Percentiles rank a stretch among this genome's conserved stretches.
Evolutionary conservation across 306 rosid species (phyloP).

Genomic region (Clitoria ternatea): DNA sequence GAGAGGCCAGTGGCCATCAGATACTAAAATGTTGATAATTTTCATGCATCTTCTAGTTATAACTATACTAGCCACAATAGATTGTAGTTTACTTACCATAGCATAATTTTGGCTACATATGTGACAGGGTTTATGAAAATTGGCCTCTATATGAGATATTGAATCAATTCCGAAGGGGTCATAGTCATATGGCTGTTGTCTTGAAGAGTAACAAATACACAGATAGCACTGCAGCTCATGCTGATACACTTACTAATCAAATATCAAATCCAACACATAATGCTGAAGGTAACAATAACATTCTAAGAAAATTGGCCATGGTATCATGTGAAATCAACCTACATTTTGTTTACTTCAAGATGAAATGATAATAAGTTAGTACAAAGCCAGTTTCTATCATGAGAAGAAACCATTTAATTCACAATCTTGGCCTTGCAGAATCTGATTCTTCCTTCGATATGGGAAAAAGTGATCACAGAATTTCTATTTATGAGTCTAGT

Average conservation of each 20-base stretch:
- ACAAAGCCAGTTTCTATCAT: too few relatives aligned
- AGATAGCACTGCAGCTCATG: constrained; percentile 11
- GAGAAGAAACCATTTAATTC: neutral
- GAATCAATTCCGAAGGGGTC: constrained; percentile 64
- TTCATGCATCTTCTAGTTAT: neutral
- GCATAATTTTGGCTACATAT: neutral
- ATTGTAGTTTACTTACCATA: too few relatives aligned
- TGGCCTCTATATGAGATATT: constrained; percentile 80
- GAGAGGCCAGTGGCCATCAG: neutral
- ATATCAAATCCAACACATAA: constrained; percentile 13
- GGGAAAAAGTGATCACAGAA: constrained; percentile 26
- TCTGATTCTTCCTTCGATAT: constrained; percentile 11
- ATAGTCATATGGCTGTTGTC: constrained; percentile 85
- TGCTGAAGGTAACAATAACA: constrained; percentile 31
- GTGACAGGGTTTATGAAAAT: constrained; percentile 58
- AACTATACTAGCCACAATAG: neutral
- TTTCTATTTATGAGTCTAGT: constrained; percentile 18
- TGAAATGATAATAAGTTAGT: too few relatives aligned
- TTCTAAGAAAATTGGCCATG: constrained; percentile 1
- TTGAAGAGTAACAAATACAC: constrained; percentile 35
- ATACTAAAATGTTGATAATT: neutral
- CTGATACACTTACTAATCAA: constrained; percentile 15
- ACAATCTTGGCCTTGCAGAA: constrained; percentile 19
- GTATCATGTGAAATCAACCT: neutral
- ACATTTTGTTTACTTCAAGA: too few relatives aligned